Evolutionary conservation across 805 yeast genomes (phyloP), one percentile per base, ranked within the genome.

Genomic region (Yamadazyma paraphyllophila): DNA sequence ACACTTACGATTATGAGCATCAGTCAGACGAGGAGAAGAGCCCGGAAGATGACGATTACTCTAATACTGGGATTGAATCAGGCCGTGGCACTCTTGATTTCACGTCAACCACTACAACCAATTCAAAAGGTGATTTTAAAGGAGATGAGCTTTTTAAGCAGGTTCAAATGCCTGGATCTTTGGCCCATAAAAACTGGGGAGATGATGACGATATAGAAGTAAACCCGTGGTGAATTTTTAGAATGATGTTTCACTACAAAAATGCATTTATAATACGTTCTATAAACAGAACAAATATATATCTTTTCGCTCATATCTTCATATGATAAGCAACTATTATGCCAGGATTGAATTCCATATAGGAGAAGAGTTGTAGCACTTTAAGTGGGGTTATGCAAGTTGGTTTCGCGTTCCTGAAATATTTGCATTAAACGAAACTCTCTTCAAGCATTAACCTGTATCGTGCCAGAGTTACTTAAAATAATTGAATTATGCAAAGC

Each of bases 201-300:
- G 57, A 51, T 24, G 55, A 50, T 20, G 55, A 54, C 17, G 56
- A 54, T 17, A 72, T 77, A 13, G 83, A 79, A 41, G 65, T 67
- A 3, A 85, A 85, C 56, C 94, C 91, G 4, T 85, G 94, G 94
- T 44, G 27, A 30, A 30, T 9, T 24, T 26, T 13, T 24, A 8
- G 24, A 27, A 13, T 20, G 9, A 12, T 17, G 27, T 9, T 16
- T n/a, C 39, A 36, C 27, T 16, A 33, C 17, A 12, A 4, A 13
- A 29, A 29, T 29, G 11, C 11, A 29, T 29, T 11, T 29, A 29
- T n/a, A 29, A 9, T 7, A 32, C 5, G 14, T 12, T 12, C 16
- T 15, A 4, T 32, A 32, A 32, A 32, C 24, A 20, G 24, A 20
- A 20, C 24, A 20, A 20, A 20, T 20, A 20, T 6, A 20, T 20